These are phyloP conservation scores for Fusarium beomiforme DNA, from an alignment of 2,329 filamentous ascomycete genomes.

Conservation along the genomic window DNA sequence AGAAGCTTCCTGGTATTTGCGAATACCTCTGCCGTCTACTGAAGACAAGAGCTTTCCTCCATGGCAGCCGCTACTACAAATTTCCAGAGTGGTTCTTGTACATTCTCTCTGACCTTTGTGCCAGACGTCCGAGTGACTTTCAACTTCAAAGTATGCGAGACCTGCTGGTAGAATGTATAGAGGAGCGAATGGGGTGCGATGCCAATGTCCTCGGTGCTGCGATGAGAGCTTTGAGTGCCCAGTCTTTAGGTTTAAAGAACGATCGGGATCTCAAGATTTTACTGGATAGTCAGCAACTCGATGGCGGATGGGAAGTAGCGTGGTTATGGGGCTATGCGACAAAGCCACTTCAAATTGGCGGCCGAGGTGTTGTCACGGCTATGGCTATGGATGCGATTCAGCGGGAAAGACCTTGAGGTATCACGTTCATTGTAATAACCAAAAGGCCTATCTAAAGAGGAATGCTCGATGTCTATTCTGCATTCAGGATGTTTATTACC, in stretches of 20 bases:
- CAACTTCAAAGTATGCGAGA: background rate
- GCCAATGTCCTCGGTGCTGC: background rate
- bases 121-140: no score
- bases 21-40: background rate
- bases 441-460: no score
- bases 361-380: background rate
- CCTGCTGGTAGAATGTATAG: background rate
- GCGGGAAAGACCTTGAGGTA: no score
- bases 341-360: background rate
- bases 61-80: constrained; percentile 10
- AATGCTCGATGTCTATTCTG: no score
- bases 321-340: background rate
- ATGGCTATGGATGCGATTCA: constrained; percentile 16
- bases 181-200: background rate
- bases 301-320: background rate
- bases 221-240: background rate
- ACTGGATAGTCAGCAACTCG: background rate
- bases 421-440: no score
- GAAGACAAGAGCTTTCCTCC: background rate
- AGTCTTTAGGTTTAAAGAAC: background rate
- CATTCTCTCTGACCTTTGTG: background rate
- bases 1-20: background rate
- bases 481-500: no score
- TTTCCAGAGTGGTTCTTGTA: constrained; percentile 10
- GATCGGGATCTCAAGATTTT: background rate